phyloP scores from a whole-genome alignment of 2,329 filamentous ascomycete species.

The Alternaria sp. region DNA sequence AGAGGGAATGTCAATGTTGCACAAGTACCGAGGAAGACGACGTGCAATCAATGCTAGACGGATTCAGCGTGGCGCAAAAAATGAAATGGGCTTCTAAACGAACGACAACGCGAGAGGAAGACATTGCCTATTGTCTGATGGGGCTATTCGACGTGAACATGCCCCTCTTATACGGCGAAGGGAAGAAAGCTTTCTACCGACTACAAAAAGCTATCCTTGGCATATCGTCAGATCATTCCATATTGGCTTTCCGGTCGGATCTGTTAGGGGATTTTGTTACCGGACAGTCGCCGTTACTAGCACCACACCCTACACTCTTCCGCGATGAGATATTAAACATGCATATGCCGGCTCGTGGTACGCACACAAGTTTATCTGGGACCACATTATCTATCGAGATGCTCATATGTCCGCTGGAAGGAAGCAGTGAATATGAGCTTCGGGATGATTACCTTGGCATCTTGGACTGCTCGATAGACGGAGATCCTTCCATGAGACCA shows the following conservation, averaged over 20 bases:
- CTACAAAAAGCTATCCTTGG: constrained; percentile 24
- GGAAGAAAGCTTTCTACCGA: constrained; percentile 22
- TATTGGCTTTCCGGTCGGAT: neutral
- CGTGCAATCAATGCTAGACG: neutral
- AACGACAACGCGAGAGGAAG: constrained; percentile 18
- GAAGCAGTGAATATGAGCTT: no score
- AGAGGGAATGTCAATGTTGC: neutral
- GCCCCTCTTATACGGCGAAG: constrained; percentile 35
- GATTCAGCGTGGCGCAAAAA: neutral
- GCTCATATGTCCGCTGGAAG: neutral
- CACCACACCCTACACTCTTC: neutral
- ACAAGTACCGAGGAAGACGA: no score
- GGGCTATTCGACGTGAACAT: constrained; percentile 25
- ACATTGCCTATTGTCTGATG: constrained; percentile 25
- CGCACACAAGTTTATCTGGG: neutral
- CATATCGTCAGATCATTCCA: neutral
- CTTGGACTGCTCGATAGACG: neutral
- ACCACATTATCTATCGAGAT: neutral
- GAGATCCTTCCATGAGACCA: neutral
- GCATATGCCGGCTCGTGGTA: neutral
- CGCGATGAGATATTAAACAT: neutral
- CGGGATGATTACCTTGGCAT: neutral
- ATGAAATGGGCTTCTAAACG: neutral
- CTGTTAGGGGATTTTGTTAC: accelerated
- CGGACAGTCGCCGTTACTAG: neutral